Base-by-base conservation (phyloP, 169 alveolate species). In the Cryptosporidium sp. region DNA sequence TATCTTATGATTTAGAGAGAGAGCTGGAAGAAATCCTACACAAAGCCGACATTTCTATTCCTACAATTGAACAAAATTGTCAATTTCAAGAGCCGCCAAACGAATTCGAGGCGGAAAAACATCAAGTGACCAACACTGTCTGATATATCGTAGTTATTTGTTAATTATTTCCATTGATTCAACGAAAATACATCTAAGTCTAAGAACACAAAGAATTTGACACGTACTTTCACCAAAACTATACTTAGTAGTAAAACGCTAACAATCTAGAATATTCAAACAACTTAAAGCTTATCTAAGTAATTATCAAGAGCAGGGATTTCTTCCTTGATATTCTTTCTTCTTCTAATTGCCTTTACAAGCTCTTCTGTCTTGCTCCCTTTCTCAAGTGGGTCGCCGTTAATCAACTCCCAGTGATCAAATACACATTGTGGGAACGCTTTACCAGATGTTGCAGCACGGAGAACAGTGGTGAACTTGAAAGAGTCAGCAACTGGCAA, bases 391-490 rank as follows among this genome's bases (percentile, higher is more conserved):
- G 99, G 99, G 92, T 97, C 98, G 62, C 99, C 99, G 61, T 93
- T 94, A 85, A 99, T 93, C 75, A 93, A 89, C 86, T 97, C 98
- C 99, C 99, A 99, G 97, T 99, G 99, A 91, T 97, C 99, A 94
- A 99, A 98, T 91, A 97, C 99, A 92, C 99, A 97, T 94, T 98
- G 99, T 12, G 99, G 99, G 98, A 98, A 98, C 69, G 99, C 99
- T 94, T 98, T 98, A 26, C 99, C 99, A 42, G 99, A 96, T 71
- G 99, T 99, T 70, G 97, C 96, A 42, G 98, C 99, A 93, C 99
- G 97, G 68, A 99, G 95, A 62, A 98, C 98, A n/a, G 98, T 96
- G 21, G 99, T 97, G 97, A 99, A 99, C 73, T 99, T 99, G 95
- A 98, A 98, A 42, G 99, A 98, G 93, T 98, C 99, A 42, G 99